Conservation (phyloP, 2,329 filamentous ascomycete species). For the Parastagonospora avenae region DNA sequence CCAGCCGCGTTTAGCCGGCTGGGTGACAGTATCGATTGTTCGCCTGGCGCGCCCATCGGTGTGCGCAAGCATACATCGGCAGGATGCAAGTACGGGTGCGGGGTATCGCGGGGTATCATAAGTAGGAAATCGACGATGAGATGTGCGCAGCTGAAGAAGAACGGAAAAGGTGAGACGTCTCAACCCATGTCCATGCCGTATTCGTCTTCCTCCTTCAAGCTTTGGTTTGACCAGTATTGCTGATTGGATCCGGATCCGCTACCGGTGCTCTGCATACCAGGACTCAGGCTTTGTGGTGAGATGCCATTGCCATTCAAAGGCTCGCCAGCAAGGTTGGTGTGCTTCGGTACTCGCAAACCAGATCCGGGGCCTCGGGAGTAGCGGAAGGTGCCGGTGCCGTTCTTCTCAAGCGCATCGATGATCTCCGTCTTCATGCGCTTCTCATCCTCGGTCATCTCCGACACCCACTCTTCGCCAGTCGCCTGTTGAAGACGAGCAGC, state of each 20-base stretch:
- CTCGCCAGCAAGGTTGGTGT: slow-evolving; percentile 90
- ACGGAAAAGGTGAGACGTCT: slow-evolving; percentile 10
- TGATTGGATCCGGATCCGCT: slow-evolving; percentile 61
- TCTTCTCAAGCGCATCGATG: slow-evolving; percentile 82
- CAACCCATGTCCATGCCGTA: slow-evolving; percentile 72
- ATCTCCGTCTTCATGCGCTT: slow-evolving; percentile 94
- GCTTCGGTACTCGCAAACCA: slow-evolving; percentile 87
- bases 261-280: slow-evolving; percentile 66
- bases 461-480: slow-evolving; percentile 41
- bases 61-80: slow-evolving; percentile 29
- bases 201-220: slow-evolving; percentile 95
- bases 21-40: not conserved
- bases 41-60: not conserved
- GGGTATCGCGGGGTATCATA: slow-evolving; percentile 46
- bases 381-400: slow-evolving; percentile 73
- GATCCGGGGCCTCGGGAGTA: slow-evolving; percentile 85
- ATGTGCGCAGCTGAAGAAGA: slow-evolving; percentile 16
- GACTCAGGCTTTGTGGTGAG: slow-evolving; percentile 62
- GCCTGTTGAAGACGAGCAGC: slow-evolving; percentile 65
- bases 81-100: slow-evolving; percentile 36
- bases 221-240: slow-evolving; percentile 59
- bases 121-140: slow-evolving; percentile 30
- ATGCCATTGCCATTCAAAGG: slow-evolving; percentile 60
- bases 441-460: slow-evolving; percentile 78
- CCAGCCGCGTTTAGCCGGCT: not conserved